Evolutionary conservation across 2,329 filamentous ascomycete species (phyloP), one percentile per base, ranked within the genome.

Genomic region (Aspergillus pseudonomiae): DNA sequence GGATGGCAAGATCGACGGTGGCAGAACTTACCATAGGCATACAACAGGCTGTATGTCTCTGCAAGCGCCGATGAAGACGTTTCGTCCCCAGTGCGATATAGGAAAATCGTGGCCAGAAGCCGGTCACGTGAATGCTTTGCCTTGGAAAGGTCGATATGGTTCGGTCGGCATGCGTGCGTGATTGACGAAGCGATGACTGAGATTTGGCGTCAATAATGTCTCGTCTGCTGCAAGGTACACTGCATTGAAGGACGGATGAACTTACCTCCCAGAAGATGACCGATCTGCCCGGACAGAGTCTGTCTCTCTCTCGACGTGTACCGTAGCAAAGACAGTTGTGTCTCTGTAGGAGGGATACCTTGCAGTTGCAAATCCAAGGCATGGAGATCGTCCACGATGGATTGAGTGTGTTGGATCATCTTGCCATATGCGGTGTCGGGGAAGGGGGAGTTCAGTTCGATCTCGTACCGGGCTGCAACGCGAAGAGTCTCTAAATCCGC

Each of bases 281-380:
- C 96, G 71, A 98, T 96, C 57, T 95, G 89, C 59, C 91, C 88
- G 70, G 93, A 96, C 34, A 99, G 84, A 65, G 94, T 88, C 10
- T 86, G 87, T 60, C 95, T 87, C 78, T 98, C 94, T 7, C 87
- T 82, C 4, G 87, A 85, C 1, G 95, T 98, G 75, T 91, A 93
- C 66, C 87, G 85, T 43, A 99, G 81, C 41, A 98, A 85, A 9
- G 90, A 89, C 60, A 89, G 88, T 79, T 98, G 94, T 4, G 94
- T 94, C 28, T 90, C 86, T 2, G 89, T 93, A 1, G 92, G 86
- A 41, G 86, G 86, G 9, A 89, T 82, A 63, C 94, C 91, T 72
- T 91, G 85, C 43, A 96, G 93, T 65, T 97, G 89, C 11, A 97
- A 87, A 67, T 94, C 96, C 92, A 99, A 97, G 57, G 94, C 92